phyloP scores from a whole-genome alignment of 805 yeast species.

The Lipomyces chichibuensis region DNA sequence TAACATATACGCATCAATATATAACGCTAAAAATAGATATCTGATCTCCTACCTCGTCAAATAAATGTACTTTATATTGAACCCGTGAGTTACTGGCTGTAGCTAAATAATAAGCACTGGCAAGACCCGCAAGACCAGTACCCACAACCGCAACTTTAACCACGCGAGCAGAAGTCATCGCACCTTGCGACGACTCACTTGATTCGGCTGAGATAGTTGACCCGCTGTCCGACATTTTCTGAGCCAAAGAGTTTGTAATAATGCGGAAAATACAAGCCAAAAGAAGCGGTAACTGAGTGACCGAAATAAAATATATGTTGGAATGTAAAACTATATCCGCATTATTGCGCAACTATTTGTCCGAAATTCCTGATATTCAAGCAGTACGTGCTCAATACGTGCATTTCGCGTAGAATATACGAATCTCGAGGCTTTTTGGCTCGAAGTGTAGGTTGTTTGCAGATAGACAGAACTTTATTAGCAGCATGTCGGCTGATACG shows the following conservation, averaged over 20 bases:
- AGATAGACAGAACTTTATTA: no score
- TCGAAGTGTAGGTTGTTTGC: no score
- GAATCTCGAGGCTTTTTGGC: not conserved
- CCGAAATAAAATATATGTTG: not conserved
- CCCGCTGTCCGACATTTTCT: not conserved
- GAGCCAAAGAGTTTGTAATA: not conserved
- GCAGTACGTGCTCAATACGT: not conserved
- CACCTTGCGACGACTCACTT: not conserved
- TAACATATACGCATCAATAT: not conserved
- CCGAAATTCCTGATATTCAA: not conserved
- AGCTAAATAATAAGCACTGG: conserved; percentile 26
- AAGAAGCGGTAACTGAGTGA: not conserved
- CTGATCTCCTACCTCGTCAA: conserved; percentile 26
- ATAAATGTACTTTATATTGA: conserved; percentile 27
- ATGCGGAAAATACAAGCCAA: not conserved
- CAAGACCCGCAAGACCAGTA: conserved; percentile 31
- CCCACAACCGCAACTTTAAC: conserved; percentile 31
- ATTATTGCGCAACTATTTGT: not conserved
- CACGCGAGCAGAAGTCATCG: not conserved
- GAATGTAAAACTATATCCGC: not conserved
- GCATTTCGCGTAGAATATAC: not conserved
- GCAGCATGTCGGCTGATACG: no score
- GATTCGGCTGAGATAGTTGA: not conserved
- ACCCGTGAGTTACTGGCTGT: conserved; percentile 7
- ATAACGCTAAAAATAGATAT: not conserved